phyloP scores from a whole-genome alignment of 192 early-diverging fungal genomes.

The Gaertneriomyces semiglobifer region DNA sequence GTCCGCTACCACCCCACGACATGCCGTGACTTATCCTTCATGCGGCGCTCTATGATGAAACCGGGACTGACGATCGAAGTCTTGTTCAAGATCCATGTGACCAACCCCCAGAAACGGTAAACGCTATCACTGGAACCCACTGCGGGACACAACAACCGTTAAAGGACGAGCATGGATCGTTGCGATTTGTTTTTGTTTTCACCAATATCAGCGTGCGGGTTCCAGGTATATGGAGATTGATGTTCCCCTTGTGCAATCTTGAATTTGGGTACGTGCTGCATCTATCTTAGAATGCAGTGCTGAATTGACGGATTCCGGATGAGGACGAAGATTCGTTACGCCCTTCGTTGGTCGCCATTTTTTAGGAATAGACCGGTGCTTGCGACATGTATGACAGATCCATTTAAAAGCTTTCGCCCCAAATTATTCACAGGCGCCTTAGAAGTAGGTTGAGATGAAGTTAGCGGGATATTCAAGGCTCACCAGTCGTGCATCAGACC shows the following conservation, averaged over 20 bases:
- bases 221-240: background rate
- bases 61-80: slow-evolving; percentile 33
- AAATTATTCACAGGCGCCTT: no score
- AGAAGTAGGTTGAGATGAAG: no score
- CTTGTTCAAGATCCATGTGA: slow-evolving; percentile 15
- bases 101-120: slow-evolving; percentile 6
- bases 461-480: no score
- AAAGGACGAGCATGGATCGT: background rate
- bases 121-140: background rate
- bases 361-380: no score
- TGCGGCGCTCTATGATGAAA: slow-evolving; percentile 26
- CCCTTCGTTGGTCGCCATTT: no score
- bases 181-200: slow-evolving; percentile 1
- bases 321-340: no score
- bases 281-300: no score
- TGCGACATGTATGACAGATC: no score
- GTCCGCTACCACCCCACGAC: background rate
- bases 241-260: slow-evolving; percentile 2
- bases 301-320: no score
- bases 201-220: slow-evolving; percentile 3
- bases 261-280: slow-evolving; percentile 7
- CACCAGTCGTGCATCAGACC: no score
- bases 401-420: no score
- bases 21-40: slow-evolving; percentile 22
- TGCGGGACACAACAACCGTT: background rate